Evolutionary conservation across 2,329 filamentous ascomycete species (phyloP).

Genomic region (Botryotinia narcissicola): DNA sequence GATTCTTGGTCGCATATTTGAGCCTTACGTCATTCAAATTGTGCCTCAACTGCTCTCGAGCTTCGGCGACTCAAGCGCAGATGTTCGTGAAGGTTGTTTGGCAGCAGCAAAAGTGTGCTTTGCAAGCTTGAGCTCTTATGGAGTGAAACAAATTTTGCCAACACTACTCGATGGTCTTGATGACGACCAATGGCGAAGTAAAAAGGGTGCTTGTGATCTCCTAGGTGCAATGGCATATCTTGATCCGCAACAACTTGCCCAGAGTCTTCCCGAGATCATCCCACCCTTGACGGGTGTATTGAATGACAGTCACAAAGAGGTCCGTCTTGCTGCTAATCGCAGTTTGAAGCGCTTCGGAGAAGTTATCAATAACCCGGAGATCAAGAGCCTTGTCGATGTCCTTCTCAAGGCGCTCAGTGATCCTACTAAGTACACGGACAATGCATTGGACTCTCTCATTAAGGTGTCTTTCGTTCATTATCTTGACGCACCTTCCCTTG

Average conservation of each 20-base stretch:
- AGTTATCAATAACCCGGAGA: slow-evolving; percentile 96
- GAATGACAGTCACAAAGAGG: slow-evolving; percentile 98
- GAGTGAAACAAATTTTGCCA: slow-evolving; percentile 91
- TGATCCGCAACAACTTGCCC: slow-evolving; percentile 88
- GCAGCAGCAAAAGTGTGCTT: slow-evolving; percentile 95
- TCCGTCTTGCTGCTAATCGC: slow-evolving; percentile 85
- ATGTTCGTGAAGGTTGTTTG: slow-evolving; percentile 89
- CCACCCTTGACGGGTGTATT: slow-evolving; percentile 90
- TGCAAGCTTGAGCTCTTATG: slow-evolving; percentile 87
- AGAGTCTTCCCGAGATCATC: slow-evolving; percentile 93
- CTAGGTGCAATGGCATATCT: slow-evolving; percentile 98
- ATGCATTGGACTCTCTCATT: slow-evolving; percentile 88
- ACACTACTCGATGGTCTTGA: slow-evolving; percentile 89
- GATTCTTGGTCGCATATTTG: slow-evolving; percentile 83
- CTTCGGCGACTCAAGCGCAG: slow-evolving; percentile 83
- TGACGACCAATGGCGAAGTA: slow-evolving; percentile 95
- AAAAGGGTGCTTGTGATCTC: slow-evolving; percentile 95
- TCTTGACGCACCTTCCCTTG: slow-evolving; percentile 92
- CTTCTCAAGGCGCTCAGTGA: slow-evolving; percentile 96
- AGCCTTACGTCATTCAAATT: slow-evolving; percentile 94
- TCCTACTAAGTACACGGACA: slow-evolving; percentile 94
- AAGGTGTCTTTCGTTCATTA: slow-evolving; percentile 99
- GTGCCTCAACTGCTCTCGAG: slow-evolving; percentile 85
- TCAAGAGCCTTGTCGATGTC: slow-evolving; percentile 87
- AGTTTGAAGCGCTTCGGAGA: slow-evolving; percentile 97